Conservation (phyloP, 148 eudicot genomes). For the Spergularia marina region DNA sequence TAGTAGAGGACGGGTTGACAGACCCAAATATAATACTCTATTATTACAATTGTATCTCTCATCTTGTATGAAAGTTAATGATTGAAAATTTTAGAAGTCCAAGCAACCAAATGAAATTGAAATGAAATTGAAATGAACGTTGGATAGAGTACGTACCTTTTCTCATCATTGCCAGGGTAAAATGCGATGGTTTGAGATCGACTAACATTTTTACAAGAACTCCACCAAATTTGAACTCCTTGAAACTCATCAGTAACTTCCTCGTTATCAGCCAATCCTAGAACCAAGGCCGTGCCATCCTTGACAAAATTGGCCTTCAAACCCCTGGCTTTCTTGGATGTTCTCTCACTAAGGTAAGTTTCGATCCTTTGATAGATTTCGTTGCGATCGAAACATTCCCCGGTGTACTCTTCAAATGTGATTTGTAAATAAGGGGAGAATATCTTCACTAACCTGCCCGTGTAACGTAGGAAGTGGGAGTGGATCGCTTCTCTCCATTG, state of each 20-base stretch:
- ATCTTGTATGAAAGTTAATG: no score
- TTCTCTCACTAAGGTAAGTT: constrained; percentile 28
- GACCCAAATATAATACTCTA: no score
- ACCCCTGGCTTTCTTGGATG: constrained; percentile 29
- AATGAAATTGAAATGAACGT: background rate
- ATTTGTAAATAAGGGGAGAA: constrained; percentile 24
- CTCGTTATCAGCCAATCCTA: constrained; percentile 33
- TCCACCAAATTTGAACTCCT: constrained; percentile 38
- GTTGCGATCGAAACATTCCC: constrained; percentile 13
- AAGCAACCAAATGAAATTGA: background rate
- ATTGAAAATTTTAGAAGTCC: no score
- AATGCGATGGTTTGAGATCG: constrained; percentile 11
- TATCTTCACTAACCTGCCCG: background rate
- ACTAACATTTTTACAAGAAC: background rate
- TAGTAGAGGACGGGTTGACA: no score
- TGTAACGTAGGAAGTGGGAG: background rate
- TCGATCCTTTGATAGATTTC: constrained; percentile 28
- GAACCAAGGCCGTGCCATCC: constrained; percentile 26
- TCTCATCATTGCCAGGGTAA: constrained; percentile 25
- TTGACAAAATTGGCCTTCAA: constrained; percentile 31
- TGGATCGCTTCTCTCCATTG: constrained; percentile 6
- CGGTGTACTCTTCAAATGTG: constrained; percentile 18
- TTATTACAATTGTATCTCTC: no score
- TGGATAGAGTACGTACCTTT: constrained; percentile 6
- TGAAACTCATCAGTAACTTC: constrained; percentile 30